These are phyloP conservation scores for Chaetomium cochliodes DNA, from an alignment of 495 filamentous ascomycete species.

Conservation along the genomic window DNA sequence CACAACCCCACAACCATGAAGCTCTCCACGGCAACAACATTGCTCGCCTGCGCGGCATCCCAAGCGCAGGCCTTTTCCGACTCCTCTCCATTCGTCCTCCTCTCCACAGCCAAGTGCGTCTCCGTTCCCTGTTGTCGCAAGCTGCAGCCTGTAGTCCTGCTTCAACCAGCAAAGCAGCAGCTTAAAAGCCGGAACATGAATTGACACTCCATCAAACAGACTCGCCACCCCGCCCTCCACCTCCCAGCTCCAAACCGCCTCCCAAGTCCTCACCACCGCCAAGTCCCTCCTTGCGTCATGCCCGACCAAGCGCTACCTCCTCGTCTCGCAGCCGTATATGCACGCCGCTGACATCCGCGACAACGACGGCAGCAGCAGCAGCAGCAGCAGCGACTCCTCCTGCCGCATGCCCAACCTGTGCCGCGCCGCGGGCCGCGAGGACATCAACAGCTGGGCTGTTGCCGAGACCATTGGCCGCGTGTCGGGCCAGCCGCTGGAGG, in stretches of 20 bases:
- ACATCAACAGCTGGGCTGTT: conserved; percentile 41
- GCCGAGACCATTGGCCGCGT: conserved; percentile 64
- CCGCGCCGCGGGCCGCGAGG: conserved; percentile 25
- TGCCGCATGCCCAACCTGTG: conserved; percentile 39
- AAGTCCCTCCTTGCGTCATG: conserved; percentile 60
- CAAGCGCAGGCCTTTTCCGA: conserved; percentile 69
- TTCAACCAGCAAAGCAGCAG: too few species aligned
- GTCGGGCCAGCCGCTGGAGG: conserved; percentile 41
- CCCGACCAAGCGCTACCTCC: conserved; percentile 72
- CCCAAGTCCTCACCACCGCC: conserved; percentile 40
- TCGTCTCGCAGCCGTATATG: conserved; percentile 76
- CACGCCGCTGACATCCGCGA: conserved; percentile 62
- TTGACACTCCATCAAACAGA: conserved; percentile 31
- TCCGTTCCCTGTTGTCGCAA: background rate
- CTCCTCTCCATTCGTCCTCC: conserved; percentile 82
- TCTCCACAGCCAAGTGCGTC: conserved; percentile 74
- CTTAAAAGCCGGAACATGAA: background rate
- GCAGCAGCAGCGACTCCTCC: conserved; percentile 19
- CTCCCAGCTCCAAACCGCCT: conserved; percentile 46
- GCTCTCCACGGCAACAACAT: conserved; percentile 56
- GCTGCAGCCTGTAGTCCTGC: too few species aligned
- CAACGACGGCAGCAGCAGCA: conserved; percentile 22
- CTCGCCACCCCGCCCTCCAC: conserved; percentile 32
- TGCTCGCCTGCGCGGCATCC: conserved; percentile 60
- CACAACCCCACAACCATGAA: conserved; percentile 58